Conservation (phyloP, 768 basidiomycete species). For the Tylopilus subfusipes region DNA sequence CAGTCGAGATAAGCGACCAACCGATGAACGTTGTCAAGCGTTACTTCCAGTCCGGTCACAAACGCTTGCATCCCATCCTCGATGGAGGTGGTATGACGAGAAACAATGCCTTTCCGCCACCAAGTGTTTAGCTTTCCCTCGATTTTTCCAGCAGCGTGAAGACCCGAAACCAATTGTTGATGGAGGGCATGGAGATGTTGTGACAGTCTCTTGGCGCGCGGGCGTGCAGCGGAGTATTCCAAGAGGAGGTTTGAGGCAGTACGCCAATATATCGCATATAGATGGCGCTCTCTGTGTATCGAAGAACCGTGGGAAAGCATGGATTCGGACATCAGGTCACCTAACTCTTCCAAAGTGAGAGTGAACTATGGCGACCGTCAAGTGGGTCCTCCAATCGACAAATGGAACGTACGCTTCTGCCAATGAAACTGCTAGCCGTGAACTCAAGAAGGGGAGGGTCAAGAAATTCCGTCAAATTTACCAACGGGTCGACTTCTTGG, state of each 20-base stretch:
- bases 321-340: slow-evolving; percentile 12
- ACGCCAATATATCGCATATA: slow-evolving; percentile 28
- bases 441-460: slow-evolving; percentile 24
- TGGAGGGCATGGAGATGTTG: slow-evolving; percentile 17
- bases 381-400: background rate
- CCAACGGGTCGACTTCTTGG: slow-evolving; percentile 6
- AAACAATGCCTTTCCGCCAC: slow-evolving; percentile 10
- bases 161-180: background rate
- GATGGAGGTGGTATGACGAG: background rate
- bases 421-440: slow-evolving; percentile 24
- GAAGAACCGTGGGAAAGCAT: background rate
- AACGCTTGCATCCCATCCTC: slow-evolving; percentile 13
- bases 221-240: slow-evolving; percentile 31
- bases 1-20: slow-evolving; percentile 28
- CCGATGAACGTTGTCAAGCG: slow-evolving; percentile 17
- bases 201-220: slow-evolving; percentile 15
- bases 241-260: slow-evolving; percentile 31
- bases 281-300: background rate
- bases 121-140: background rate
- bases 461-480: slow-evolving; percentile 22
- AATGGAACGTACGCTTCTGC: slow-evolving; percentile 25
- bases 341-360: slow-evolving; percentile 31
- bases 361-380: slow-evolving; percentile 19
- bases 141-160: background rate
- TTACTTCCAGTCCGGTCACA: slow-evolving; percentile 20